phyloP scores from a whole-genome alignment of 768 basidiomycete genomes.

The Xerocomus potaroensis region DNA sequence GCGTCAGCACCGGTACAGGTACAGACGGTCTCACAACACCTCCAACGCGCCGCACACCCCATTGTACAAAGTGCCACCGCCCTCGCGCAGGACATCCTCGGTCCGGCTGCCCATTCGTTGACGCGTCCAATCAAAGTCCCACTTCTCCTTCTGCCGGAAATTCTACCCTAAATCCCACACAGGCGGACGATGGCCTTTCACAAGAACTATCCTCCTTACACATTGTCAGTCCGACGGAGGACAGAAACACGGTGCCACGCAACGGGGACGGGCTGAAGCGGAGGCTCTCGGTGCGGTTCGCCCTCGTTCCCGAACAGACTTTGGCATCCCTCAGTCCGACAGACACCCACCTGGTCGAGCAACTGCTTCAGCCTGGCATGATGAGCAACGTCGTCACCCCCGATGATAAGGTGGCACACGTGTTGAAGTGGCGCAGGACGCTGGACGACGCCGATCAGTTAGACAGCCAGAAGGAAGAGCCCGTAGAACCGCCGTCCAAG shows the following conservation, averaged over 20 bases:
- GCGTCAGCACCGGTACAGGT: constrained; percentile 7
- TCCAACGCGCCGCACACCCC: constrained; percentile 48
- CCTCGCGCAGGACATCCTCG: constrained; percentile 59
- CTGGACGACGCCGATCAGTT: constrained; percentile 29
- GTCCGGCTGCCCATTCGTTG: constrained; percentile 51
- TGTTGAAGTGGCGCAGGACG: constrained; percentile 27
- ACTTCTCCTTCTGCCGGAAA: constrained; percentile 13
- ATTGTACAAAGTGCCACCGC: constrained; percentile 52
- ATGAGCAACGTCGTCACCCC: constrained; percentile 17
- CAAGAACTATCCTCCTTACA: constrained; percentile 46
- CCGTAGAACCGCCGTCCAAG: neutral
- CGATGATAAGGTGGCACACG: constrained; percentile 29
- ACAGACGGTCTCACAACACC: constrained; percentile 19
- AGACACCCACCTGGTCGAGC: constrained; percentile 43
- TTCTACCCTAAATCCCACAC: neutral
- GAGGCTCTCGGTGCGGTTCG: constrained; percentile 29
- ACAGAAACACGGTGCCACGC: constrained; percentile 8
- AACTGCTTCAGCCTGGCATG: constrained; percentile 44
- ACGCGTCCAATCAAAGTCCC: constrained; percentile 22
- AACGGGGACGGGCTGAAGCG: constrained; percentile 11
- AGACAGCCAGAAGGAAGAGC: constrained; percentile 29
- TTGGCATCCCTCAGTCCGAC: constrained; percentile 50
- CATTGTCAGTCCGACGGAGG: constrained; percentile 29
- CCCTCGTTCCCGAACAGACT: constrained; percentile 35
- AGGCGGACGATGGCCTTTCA: constrained; percentile 29